Evolutionary conservation across 139 green algal species (phyloP).

Genomic region (Tetradesmus lagerheimii): DNA sequence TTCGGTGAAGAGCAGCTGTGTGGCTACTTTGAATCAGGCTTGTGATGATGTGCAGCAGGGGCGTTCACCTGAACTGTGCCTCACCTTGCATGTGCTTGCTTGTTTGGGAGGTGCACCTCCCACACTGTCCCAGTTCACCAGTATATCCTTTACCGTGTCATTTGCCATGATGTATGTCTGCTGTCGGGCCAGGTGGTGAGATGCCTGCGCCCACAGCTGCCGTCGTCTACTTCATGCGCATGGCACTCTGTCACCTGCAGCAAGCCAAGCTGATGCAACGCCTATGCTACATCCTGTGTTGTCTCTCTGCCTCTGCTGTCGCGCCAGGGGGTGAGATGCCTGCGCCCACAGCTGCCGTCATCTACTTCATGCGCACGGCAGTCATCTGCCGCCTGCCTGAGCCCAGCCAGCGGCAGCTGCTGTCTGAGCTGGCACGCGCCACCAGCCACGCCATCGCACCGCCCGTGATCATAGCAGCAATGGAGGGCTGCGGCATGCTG

Average conservation of each 20-base stretch:
- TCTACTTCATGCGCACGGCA: conserved; percentile 85
- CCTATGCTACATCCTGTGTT: neutral
- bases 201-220: conserved; percentile 59
- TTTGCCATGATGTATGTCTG: too few species aligned
- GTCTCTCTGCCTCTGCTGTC: neutral
- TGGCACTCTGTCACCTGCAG: too few species aligned
- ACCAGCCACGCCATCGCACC: conserved; percentile 38
- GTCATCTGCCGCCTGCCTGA: conserved; percentile 84
- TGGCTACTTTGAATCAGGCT: too few species aligned
- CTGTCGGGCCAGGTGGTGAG: conserved; percentile 34
- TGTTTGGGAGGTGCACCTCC: too few species aligned
- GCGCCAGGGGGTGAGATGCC: conserved; percentile 47
- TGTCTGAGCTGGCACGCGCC: conserved; percentile 63
- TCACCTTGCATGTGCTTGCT: too few species aligned
- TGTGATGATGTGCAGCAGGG: too few species aligned
- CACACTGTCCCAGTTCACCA: too few species aligned
- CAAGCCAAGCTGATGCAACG: neutral
- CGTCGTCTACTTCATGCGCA: too few species aligned
- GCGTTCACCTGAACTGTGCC: too few species aligned
- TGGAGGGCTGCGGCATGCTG: conserved; percentile 78
- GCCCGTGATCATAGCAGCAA: conserved; percentile 34
- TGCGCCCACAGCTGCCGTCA: conserved; percentile 61
- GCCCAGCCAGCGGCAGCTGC: conserved; percentile 71
- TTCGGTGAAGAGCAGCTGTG: too few species aligned
- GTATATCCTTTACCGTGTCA: too few species aligned